A percentile compares a stretch with the other conserved stretches of the same genome.
Conservation (phyloP, 2,329 filamentous ascomycete species). For the Fusarium sp. region DNA sequence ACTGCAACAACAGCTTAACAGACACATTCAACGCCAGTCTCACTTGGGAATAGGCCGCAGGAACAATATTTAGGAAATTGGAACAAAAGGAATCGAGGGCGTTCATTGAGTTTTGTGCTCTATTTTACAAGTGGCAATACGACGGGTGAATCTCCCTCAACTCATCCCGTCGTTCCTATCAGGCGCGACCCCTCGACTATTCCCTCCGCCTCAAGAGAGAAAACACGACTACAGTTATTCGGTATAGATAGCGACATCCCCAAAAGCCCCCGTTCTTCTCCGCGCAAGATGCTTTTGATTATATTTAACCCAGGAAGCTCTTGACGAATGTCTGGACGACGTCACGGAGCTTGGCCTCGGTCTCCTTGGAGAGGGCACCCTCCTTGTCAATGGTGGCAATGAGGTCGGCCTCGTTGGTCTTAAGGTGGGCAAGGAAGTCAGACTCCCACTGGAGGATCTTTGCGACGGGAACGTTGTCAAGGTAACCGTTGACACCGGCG, state of each 20-base stretch:
- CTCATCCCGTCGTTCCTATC: constrained; percentile 59
- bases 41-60: background rate
- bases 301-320: constrained; percentile 78
- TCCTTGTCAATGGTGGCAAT: constrained; percentile 92
- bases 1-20: background rate
- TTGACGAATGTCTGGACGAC: constrained; percentile 87
- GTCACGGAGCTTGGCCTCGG: constrained; percentile 85
- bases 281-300: constrained; percentile 45
- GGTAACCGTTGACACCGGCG: constrained; percentile 97
- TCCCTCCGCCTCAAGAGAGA: constrained; percentile 61
- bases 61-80: constrained; percentile 3
- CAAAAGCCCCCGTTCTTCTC: constrained; percentile 48
- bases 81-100: constrained; percentile 72
- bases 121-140: constrained; percentile 72
- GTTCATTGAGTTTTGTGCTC: constrained; percentile 71
- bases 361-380: constrained; percentile 94
- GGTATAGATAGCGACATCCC: constrained; percentile 63
- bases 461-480: constrained; percentile 88
- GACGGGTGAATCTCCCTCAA: constrained; percentile 59
- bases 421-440: constrained; percentile 93
- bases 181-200: constrained; percentile 59
- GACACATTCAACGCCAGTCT: background rate
- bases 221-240: constrained; percentile 58
- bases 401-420: constrained; percentile 88
- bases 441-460: constrained; percentile 95